phyloP scores from a whole-genome alignment of 2,329 filamentous ascomycete genomes.

The Claviceps sp. region DNA sequence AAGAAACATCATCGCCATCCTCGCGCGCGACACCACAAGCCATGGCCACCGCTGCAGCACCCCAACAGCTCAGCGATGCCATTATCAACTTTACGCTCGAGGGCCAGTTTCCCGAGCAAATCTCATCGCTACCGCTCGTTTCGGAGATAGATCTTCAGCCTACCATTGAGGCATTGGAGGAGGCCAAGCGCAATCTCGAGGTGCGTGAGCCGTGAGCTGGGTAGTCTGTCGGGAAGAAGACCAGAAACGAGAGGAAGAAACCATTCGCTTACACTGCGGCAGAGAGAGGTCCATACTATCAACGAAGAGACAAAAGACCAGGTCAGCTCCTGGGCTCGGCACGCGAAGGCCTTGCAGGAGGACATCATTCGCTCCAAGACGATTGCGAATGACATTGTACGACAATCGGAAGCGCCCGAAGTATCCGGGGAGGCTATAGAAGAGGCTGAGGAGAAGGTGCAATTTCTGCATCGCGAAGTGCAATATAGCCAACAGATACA shows the following conservation, averaged over 20 bases:
- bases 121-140: conserved; percentile 23
- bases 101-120: conserved; percentile 27
- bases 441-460: conserved; percentile 39
- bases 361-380: conserved; percentile 73
- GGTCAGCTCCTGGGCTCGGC: conserved; percentile 73
- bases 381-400: conserved; percentile 68
- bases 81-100: conserved; percentile 27
- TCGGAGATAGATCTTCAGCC: conserved; percentile 25
- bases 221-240: neutral
- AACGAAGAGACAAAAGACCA: conserved; percentile 67
- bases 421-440: conserved; percentile 38
- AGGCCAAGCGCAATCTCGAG: conserved; percentile 25
- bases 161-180: conserved; percentile 24
- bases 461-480: conserved; percentile 44
- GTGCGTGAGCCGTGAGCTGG: conserved; percentile 14
- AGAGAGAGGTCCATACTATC: conserved; percentile 56
- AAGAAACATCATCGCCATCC: neutral
- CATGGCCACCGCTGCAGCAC: conserved; percentile 19
- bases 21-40: neutral
- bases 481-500: conserved; percentile 45
- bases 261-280: conserved; percentile 2
- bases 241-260: neutral
- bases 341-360: conserved; percentile 70
- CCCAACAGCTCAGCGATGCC: conserved; percentile 24
- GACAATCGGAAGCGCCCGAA: conserved; percentile 54